Base-by-base conservation (phyloP, 345 rosid species). In the Acer yangbiense region DNA sequence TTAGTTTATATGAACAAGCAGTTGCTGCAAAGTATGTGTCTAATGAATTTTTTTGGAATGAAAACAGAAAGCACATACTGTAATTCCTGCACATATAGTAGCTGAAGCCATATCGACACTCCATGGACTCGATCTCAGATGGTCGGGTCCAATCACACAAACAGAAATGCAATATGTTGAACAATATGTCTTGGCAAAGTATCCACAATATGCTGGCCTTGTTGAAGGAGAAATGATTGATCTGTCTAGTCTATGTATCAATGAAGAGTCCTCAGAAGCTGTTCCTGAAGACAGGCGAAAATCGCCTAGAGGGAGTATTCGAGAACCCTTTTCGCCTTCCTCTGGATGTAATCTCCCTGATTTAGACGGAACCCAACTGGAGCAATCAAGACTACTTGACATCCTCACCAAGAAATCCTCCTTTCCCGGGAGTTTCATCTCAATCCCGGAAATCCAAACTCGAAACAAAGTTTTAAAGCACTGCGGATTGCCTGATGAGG, bases 81-180 rank as follows among this genome's bases (percentile, higher is more conserved):
- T 89, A 25, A 88, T 91, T 76, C 93, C 90, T 23, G 89, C 91
- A 60, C 90, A 91, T 80, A 89, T 88, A n/a, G 83, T 89, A 21
- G 95, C 95, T 2, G 95, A 91, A 82, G 95, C 95, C 27, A 91
- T 91, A 74, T 87, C 93, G 1, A 89, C 92, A n/a, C 82, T 91
- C 68, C 88, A 82, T 7, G 95, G 90, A 23, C 93, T 89, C 23
- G 93, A 88, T 64, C 82, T 89, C 32, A 79, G 91, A 83, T 91
- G 93, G 93, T 91, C 95, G 1, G 93, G 93, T 18, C 93, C 95
- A 4, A 91, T 89, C 75, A 89, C 95, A 20, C 89, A 86, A n/a
- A 81, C 87, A 46, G 95, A 91, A 72, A 91, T 87, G 89, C 89
- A 85, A 78, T 91, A 89, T 75, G 91, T 88, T 7, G 87, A 91